A percentile compares a stretch with the other conserved stretches of the same genome.
phyloP scores from a whole-genome alignment of 164 flowering plant species.

The Umbellularia californica region DNA sequence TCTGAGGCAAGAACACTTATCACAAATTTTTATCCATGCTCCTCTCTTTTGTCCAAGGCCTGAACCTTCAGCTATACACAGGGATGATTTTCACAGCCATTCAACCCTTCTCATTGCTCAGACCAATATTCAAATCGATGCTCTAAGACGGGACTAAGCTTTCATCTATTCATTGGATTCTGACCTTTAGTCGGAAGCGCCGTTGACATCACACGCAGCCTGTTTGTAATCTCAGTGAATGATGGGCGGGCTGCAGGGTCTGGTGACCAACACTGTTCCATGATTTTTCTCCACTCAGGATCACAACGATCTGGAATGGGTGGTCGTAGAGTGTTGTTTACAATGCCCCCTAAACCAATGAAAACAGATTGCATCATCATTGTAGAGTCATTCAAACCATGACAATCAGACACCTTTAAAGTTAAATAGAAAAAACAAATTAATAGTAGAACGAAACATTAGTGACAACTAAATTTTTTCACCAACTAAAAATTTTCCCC shows the following conservation, averaged over 20 bases:
- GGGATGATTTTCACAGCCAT: not conserved
- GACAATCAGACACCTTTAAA: too few species aligned
- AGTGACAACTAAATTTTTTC: too few species aligned
- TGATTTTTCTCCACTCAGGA: conserved; percentile 65
- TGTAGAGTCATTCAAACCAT: too few species aligned
- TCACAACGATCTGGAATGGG: conserved; percentile 65
- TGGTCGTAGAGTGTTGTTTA: conserved; percentile 70
- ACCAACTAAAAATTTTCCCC: too few species aligned
- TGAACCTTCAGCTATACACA: not conserved
- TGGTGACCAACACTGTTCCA: conserved; percentile 86
- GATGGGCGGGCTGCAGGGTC: conserved; percentile 65
- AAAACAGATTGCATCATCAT: not conserved
- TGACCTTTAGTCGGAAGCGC: conserved; percentile 34
- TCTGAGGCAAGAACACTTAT: not conserved
- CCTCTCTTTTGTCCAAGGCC: not conserved
- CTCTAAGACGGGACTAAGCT: not conserved
- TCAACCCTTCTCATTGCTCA: not conserved
- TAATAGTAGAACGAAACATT: not conserved
- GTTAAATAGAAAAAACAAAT: not conserved
- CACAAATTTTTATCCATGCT: not conserved
- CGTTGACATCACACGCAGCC: conserved; percentile 53
- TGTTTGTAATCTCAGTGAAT: conserved; percentile 63
- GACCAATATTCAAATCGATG: not conserved
- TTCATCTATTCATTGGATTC: conserved; percentile 4
- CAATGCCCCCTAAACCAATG: conserved; percentile 58